Evolutionary conservation across 768 basidiomycete species (phyloP), one percentile per base, ranked within the genome.

Genomic region (Holtermannia corniformis): DNA sequence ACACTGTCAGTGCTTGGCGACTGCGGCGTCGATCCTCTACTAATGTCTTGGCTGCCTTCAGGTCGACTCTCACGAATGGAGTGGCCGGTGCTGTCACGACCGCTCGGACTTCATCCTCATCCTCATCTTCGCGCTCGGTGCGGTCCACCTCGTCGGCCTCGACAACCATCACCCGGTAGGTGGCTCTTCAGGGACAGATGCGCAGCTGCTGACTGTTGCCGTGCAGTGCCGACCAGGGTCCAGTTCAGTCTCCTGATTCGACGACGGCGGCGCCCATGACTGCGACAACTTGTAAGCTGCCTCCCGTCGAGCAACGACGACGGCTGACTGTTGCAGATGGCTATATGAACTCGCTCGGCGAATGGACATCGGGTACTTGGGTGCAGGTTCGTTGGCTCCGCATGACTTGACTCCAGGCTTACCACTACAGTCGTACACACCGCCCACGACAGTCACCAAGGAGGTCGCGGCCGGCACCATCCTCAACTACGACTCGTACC

Each of bases 401-500:
- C 21, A 4, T 4, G 5, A 11, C 24, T 43, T 20, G 20, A 23
- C n/a, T 21, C 11, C 12, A 25, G 28, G 12, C 53, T 40, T 3
- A 40, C 42, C 27, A 42, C 25, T 20, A 40, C 23, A 40, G 10
- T 32, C n/a, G 1, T 24, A 12, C 28, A 63, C 56, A 47, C 46
- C 48, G 10, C 66, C 66, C 10, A 52, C 56, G 16, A 61, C 61
- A 11, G 61, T 63, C 24, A 68, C 66, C 26, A 63, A 55, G 26
- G 56, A 55, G 49, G 57, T 63, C 12, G 55, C 66, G 3, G 52
- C 49, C 41, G 66, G 66, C 7, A 65, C 66, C 5, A 58, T 65
- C 32, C 56, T 56, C 37, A 50, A 59, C 32, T 68, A 68, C 61
- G 43, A 56, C 5, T 23, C 47, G 19, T 68, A 68, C 44, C 63